phyloP scores from a whole-genome alignment of 345 rosid genomes.

The Bretschneidera sinensis region DNA sequence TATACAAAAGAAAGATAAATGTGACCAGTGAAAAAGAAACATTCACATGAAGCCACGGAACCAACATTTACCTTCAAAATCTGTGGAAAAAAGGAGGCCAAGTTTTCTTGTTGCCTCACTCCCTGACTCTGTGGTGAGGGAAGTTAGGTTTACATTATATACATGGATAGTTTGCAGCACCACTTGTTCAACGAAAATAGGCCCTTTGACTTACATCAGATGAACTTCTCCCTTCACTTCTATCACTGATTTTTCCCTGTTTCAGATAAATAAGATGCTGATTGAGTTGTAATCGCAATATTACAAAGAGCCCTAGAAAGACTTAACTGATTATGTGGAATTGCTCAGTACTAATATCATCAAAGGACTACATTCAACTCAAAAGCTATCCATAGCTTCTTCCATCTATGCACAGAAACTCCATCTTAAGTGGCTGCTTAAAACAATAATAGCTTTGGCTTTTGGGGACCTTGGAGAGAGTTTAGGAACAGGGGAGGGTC shows the following conservation, averaged over 20 bases:
- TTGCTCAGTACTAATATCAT: no score
- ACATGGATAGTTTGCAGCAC: neutral
- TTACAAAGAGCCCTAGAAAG: neutral
- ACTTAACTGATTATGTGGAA: neutral
- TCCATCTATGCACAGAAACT: no score
- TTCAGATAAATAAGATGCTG: slow-evolving; percentile 1
- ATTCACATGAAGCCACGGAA: no score
- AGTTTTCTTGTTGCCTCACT: neutral
- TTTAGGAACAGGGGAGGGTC: no score
- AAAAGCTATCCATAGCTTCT: no score
- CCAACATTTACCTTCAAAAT: slow-evolving; percentile 8
- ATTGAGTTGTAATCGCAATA: neutral
- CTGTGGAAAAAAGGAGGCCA: neutral
- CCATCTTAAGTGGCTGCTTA: no score
- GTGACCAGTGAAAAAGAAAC: no score
- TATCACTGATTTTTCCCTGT: slow-evolving; percentile 23
- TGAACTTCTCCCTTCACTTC: slow-evolving; percentile 11
- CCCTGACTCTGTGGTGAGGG: neutral
- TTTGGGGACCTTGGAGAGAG: no score
- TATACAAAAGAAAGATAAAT: no score
- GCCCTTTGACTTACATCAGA: slow-evolving; percentile 8
- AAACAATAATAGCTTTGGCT: no score
- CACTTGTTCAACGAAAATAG: slow-evolving; percentile 4
- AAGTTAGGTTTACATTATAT: slow-evolving; percentile 2
- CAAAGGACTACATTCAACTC: neutral